These are phyloP conservation scores for Rhodotorula glutinis DNA, from an alignment of 1,284 basidiomycete genomes.

Conservation along the genomic window DNA sequence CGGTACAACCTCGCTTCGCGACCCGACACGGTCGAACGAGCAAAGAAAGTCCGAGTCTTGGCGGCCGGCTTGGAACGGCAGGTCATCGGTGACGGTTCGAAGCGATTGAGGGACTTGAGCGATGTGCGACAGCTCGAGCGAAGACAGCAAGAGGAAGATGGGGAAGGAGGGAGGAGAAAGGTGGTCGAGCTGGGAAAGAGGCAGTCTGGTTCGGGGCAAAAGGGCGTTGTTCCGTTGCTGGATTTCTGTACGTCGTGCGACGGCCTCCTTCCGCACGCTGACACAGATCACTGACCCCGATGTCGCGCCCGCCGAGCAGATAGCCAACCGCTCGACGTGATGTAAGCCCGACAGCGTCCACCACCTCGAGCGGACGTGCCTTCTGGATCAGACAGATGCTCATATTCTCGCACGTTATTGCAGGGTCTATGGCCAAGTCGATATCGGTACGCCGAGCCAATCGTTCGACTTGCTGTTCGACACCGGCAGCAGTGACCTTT, in stretches of 20 bases:
- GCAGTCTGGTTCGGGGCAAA: background rate
- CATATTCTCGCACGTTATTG: no score
- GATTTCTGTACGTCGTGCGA: background rate
- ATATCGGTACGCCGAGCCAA: constrained; percentile 25
- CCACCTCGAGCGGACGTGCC: no score
- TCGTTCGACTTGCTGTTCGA: constrained; percentile 29
- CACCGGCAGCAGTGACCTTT: constrained; percentile 30
- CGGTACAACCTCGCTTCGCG: background rate
- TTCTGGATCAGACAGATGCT: no score
- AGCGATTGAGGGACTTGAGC: constrained; percentile 1
- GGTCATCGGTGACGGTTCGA: background rate
- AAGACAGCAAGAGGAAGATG: no score
- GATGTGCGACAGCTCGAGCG: no score
- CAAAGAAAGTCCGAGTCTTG: background rate
- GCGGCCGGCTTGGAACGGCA: constrained; percentile 1
- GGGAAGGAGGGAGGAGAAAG: background rate
- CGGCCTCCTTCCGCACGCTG: no score
- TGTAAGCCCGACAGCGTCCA: background rate
- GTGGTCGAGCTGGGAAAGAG: constrained; percentile 5
- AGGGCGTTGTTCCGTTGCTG: background rate
- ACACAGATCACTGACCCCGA: background rate
- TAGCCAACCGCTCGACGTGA: constrained; percentile 21
- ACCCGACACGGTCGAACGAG: constrained; percentile 5
- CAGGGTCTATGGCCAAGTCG: constrained; percentile 23
- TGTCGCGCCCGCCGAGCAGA: background rate